phyloP scores from a whole-genome alignment of 1,284 basidiomycete species.

The Singerocomus inundabilis region DNA sequence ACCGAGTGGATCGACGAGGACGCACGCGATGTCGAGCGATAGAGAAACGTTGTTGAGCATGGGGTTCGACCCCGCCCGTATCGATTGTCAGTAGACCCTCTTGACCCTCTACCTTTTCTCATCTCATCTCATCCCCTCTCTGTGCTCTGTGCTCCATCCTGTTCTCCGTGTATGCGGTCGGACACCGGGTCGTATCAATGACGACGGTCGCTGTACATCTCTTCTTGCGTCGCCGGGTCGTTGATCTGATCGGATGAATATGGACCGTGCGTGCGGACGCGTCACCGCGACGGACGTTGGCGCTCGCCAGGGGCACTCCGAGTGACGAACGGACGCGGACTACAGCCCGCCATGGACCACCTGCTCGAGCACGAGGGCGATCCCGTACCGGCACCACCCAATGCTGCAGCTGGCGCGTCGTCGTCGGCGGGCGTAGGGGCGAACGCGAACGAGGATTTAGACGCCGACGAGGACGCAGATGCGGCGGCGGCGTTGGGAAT shows the following conservation, averaged over 20 bases:
- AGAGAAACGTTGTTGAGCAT: slow-evolving; percentile 80
- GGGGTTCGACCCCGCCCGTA: slow-evolving; percentile 81
- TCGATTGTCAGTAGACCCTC: slow-evolving; percentile 65
- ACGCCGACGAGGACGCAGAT: slow-evolving; percentile 71
- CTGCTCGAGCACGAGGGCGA: slow-evolving; percentile 76
- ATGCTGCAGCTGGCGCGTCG: slow-evolving; percentile 27
- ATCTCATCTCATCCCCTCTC: too few species aligned
- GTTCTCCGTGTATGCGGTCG: too few species aligned
- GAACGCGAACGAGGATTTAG: slow-evolving; percentile 56
- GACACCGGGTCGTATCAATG: too few species aligned
- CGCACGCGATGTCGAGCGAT: slow-evolving; percentile 56
- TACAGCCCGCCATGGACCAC: slow-evolving; percentile 90
- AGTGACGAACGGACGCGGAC: slow-evolving; percentile 73
- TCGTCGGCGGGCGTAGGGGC: slow-evolving; percentile 25
- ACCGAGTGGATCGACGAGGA: neutral
- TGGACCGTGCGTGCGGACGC: too few species aligned
- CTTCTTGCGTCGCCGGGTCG: too few species aligned
- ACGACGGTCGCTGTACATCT: too few species aligned
- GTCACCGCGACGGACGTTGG: neutral
- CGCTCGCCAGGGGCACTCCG: slow-evolving; percentile 71
- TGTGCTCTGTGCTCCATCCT: too few species aligned
- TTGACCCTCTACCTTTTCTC: too few species aligned
- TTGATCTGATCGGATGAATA: too few species aligned
- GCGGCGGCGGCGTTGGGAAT: slow-evolving; percentile 52
- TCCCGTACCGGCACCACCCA: slow-evolving; percentile 63